These are phyloP conservation scores for Spironucleus salmonicida DNA, from an alignment of 208 protist genomes.

Conservation along the genomic window DNA sequence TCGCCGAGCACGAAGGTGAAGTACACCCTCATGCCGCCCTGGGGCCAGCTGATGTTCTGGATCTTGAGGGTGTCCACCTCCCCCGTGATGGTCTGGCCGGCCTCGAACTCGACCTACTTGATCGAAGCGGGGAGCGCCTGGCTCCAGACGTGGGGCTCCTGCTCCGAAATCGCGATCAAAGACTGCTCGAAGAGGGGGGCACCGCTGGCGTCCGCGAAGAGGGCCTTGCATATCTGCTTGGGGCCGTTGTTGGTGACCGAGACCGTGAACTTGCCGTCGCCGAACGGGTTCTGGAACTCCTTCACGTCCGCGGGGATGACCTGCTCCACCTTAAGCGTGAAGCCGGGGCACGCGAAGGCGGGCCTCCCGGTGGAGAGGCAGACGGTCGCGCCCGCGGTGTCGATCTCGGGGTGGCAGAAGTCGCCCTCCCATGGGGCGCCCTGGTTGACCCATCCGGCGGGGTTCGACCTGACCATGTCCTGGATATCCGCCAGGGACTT, in stretches of 20 bases:
- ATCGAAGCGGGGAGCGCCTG: background rate
- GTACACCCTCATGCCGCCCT: background rate
- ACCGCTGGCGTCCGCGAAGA: background rate
- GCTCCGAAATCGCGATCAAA: background rate
- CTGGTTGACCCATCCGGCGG: constrained; percentile 1
- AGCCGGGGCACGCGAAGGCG: background rate
- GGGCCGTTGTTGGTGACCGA: constrained; percentile 6
- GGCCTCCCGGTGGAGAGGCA: background rate
- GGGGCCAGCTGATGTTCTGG: constrained; percentile 2
- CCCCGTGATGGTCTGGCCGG: background rate
- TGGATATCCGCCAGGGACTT: background rate
- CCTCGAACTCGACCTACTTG: background rate
- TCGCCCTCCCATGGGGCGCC: background rate
- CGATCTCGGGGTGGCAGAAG: background rate
- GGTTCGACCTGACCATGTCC: background rate
- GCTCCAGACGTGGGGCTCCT: background rate
- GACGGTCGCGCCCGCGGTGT: background rate
- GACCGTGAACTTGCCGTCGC: constrained; percentile 11
- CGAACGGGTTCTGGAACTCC: constrained; percentile 1
- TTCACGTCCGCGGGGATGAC: background rate
- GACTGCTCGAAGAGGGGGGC: background rate
- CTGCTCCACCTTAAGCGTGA: background rate
- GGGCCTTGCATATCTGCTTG: background rate
- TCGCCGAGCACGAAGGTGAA: constrained; percentile 7
- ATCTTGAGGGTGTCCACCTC: constrained; percentile 11